Conservation (phyloP, 176 grass and related monocot genomes). For the Guadua angustifolia region DNA sequence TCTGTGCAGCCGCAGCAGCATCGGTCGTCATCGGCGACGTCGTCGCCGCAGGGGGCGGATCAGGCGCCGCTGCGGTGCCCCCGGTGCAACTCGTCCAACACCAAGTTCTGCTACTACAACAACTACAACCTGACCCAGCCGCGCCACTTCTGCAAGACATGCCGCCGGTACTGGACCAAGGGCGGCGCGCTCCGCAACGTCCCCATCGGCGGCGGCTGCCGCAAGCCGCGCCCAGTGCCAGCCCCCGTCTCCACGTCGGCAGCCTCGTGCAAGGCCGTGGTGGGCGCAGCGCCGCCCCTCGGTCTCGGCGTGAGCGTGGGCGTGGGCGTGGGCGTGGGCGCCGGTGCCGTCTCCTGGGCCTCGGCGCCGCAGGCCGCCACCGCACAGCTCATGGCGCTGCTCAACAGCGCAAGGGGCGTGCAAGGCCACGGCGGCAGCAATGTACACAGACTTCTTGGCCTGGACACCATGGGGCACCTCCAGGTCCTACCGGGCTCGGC, state of each 20-base stretch:
- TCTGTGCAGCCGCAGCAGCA: constrained; percentile 39
- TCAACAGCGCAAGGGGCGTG: constrained; percentile 54
- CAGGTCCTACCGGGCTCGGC: constrained; percentile 40
- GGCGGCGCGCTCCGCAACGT: constrained; percentile 83
- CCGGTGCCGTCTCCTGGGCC: constrained; percentile 40
- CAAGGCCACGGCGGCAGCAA: constrained; percentile 42
- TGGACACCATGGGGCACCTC: constrained; percentile 51
- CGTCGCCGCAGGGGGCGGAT: constrained; percentile 42
- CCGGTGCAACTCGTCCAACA: constrained; percentile 76
- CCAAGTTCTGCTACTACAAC: constrained; percentile 96
- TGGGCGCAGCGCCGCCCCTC: constrained; percentile 24
- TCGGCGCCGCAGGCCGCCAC: constrained; percentile 56
- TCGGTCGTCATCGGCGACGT: constrained; percentile 48
- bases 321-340: constrained; percentile 16
- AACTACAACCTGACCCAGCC: constrained; percentile 82
- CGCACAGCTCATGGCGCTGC: constrained; percentile 65
- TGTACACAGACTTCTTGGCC: constrained; percentile 51
- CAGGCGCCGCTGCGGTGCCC: constrained; percentile 64
- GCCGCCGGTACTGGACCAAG: constrained; percentile 90
- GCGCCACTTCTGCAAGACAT: constrained; percentile 88
- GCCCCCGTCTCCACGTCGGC: constrained; percentile 45
- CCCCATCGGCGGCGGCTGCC: constrained; percentile 74
- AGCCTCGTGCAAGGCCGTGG: constrained; percentile 46
- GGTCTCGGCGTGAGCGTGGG: constrained; percentile 45
- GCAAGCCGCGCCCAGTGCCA: constrained; percentile 60